phyloP scores from a whole-genome alignment of 495 filamentous ascomycete genomes.

The Daldinia grandis region DNA sequence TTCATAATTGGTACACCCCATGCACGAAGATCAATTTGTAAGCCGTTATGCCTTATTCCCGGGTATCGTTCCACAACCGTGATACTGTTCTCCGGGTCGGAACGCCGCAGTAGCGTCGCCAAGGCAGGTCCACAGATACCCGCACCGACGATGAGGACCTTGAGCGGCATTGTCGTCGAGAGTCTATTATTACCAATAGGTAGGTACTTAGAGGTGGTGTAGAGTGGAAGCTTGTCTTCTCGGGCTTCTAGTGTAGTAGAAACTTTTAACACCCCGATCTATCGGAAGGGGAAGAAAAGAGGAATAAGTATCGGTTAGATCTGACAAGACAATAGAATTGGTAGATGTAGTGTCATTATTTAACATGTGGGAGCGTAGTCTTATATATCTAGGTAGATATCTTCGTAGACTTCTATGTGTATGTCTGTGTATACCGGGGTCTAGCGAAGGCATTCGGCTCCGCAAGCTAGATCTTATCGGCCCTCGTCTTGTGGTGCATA shows the following conservation, averaged over 20 bases:
- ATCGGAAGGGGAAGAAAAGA: background rate
- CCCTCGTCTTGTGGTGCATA: background rate
- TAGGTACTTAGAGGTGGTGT: background rate
- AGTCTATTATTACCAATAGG: background rate
- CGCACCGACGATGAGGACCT: constrained; percentile 86
- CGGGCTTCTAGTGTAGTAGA: background rate
- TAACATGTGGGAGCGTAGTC: background rate
- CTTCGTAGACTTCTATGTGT: background rate
- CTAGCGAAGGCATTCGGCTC: background rate
- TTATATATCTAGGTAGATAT: background rate
- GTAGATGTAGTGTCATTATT: background rate
- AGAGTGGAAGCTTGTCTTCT: background rate
- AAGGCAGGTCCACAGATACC: constrained; percentile 88
- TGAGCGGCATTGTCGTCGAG: constrained; percentile 51
- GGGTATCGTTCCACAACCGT: constrained; percentile 61
- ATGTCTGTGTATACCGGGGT: background rate
- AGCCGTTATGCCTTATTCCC: constrained; percentile 53
- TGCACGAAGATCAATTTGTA: constrained; percentile 59
- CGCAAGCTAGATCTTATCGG: constrained; percentile 1
- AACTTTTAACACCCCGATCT: background rate
- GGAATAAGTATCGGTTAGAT: background rate
- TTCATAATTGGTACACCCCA: constrained; percentile 57
- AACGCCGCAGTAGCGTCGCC: constrained; percentile 50
- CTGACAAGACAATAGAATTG: background rate
- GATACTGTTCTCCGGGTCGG: constrained; percentile 56